phyloP scores from a whole-genome alignment of 768 basidiomycete genomes.

The Leccinum barrowsii region DNA sequence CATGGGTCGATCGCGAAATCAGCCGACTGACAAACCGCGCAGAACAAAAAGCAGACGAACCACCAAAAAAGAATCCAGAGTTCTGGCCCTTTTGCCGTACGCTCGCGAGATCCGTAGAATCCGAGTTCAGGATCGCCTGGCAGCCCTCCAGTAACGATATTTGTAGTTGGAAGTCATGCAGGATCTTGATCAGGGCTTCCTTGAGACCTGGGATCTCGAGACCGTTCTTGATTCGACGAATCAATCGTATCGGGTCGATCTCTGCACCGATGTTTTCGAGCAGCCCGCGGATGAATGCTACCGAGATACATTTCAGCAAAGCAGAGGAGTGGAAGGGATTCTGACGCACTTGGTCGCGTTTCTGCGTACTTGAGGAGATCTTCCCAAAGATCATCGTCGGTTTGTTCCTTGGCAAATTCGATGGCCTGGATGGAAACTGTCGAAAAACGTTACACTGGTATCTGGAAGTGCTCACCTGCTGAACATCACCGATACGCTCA shows the following conservation, averaged over 20 bases:
- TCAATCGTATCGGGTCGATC: constrained; percentile 91
- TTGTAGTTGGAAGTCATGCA: constrained; percentile 94
- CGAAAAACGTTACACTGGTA: neutral
- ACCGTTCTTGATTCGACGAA: constrained; percentile 92
- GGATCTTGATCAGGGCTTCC: constrained; percentile 91
- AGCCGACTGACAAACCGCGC: neutral
- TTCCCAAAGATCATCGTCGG: constrained; percentile 97
- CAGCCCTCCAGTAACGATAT: constrained; percentile 92
- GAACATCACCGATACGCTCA: constrained; percentile 88
- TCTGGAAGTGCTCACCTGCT: constrained; percentile 51
- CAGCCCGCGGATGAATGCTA: constrained; percentile 91
- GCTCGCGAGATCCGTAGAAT: constrained; percentile 69
- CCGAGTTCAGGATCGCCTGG: constrained; percentile 79
- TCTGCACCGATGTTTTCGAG: constrained; percentile 96
- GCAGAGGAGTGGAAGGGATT: neutral
- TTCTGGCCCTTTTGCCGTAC: constrained; percentile 74
- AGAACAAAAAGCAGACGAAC: constrained; percentile 41
- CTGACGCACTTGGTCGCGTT: constrained; percentile 71
- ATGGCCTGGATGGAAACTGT: constrained; percentile 61
- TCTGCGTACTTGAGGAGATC: constrained; percentile 93
- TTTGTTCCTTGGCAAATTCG: constrained; percentile 96
- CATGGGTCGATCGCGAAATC: neutral
- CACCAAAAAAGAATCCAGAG: constrained; percentile 70
- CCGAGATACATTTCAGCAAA: neutral
- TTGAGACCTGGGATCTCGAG: constrained; percentile 95